Evolutionary conservation across 768 basidiomycete genomes (phyloP), one percentile per base, ranked within the genome.

Genomic region (Sporobolomyces roseus): DNA sequence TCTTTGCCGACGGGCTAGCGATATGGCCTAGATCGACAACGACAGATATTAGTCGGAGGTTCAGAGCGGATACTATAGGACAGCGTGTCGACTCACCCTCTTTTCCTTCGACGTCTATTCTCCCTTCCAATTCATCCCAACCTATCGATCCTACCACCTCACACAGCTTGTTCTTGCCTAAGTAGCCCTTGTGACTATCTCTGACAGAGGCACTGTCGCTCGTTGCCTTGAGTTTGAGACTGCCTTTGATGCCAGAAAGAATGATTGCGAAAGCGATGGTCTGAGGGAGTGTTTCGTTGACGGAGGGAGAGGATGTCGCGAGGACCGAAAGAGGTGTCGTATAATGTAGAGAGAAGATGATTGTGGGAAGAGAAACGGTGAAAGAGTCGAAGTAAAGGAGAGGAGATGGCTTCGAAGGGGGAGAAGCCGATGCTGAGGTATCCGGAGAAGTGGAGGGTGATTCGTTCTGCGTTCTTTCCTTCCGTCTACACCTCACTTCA

Each of bases 81-180:
- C 23, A 14, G 13, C 3, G 27, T 23, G 0, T 5, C 12, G 32
- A 38, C 66, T 19, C 10, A 68, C 71, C 66, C 23, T 66, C 65
- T 8, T 23, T 21, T 8, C 61, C 67, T 23, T 69, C 32, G 29
- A 58, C 61, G 36, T 60, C 54, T 6, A 73, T 52, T 21, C 61
- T 36, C 16, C 71, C 71, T n/a, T 66, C 71, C n/a, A 73, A 29
- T 30, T 68, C 64, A 8, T 36, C 32, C 71, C 71, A 73, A 35
- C 60, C 67, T 8, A 65, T 27, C 12, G 30, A n/a, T 0, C 21
- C 61, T 7, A 45, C 14, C 7, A 46, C 30, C 2, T 36, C 61
- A 13, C 61, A 33, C 45, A 38, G 12, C 8, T 63, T 32, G 14
- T 13, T 61, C 25, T 30, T 54, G 6, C 69, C 67, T 2, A 73